Conservation (phyloP, 257 asterid genomes). For the Nicotiana tomentosiformis region DNA sequence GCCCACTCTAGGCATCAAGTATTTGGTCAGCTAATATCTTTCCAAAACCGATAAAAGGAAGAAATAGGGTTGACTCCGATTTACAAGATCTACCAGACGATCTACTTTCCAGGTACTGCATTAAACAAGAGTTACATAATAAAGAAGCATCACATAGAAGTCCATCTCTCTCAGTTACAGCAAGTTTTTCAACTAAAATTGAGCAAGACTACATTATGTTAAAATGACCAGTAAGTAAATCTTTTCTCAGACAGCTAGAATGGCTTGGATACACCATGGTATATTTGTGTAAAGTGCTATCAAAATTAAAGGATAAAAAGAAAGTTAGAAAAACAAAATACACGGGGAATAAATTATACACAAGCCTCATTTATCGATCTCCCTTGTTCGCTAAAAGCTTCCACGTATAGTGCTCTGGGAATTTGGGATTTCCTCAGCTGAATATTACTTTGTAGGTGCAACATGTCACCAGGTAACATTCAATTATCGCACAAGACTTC, state of each 20-base stretch:
- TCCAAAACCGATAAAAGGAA: too few relatives aligned
- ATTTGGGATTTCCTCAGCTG: not conserved
- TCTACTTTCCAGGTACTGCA: not conserved
- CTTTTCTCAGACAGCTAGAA: not conserved
- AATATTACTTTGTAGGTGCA: slow-evolving; percentile 3
- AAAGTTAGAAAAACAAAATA: not conserved
- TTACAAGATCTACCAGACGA: not conserved
- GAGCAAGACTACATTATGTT: not conserved
- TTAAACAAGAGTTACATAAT: not conserved
- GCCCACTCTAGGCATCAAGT: too few relatives aligned
- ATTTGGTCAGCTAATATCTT: too few relatives aligned
- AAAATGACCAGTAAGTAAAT: not conserved
- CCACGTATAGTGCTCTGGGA: not conserved
- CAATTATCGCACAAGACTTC: slow-evolving; percentile 47
- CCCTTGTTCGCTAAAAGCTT: not conserved
- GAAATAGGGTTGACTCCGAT: not conserved
- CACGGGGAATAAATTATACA: not conserved
- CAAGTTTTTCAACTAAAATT: not conserved
- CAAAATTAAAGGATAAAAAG: not conserved
- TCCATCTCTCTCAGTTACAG: not conserved
- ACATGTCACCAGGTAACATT: slow-evolving; percentile 3
- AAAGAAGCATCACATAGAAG: not conserved
- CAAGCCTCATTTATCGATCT: not conserved
- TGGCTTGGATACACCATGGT: not conserved
- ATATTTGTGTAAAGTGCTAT: not conserved